phyloP scores from a whole-genome alignment of 2,329 filamentous ascomycete species.

The Diplodia intermedia region DNA sequence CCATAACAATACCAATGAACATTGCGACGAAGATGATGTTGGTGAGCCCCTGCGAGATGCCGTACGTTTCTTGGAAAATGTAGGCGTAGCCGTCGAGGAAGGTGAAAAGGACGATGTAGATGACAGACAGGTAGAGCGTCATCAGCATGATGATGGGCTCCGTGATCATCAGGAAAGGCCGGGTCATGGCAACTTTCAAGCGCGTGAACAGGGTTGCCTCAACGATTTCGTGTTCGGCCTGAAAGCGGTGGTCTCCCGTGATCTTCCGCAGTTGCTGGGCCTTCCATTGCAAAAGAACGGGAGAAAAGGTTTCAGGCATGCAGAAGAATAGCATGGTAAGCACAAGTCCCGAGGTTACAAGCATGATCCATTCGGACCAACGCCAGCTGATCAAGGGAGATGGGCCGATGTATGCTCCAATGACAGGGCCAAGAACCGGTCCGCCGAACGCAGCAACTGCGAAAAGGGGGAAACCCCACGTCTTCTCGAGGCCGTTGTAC shows the following conservation, averaged over 20 bases:
- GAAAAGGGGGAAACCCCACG: slow-evolving; percentile 59
- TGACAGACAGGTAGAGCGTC: slow-evolving; percentile 59
- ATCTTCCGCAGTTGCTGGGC: slow-evolving; percentile 41
- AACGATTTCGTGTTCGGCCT: slow-evolving; percentile 40
- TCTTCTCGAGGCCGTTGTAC: slow-evolving; percentile 57
- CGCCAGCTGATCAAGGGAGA: slow-evolving; percentile 47
- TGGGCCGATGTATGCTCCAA: slow-evolving; percentile 46
- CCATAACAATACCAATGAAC: slow-evolving; percentile 51
- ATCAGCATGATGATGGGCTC: slow-evolving; percentile 59
- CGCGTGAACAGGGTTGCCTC: slow-evolving; percentile 35
- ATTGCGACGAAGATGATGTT: slow-evolving; percentile 59
- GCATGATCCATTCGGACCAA: slow-evolving; percentile 48
- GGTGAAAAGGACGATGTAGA: slow-evolving; percentile 63
- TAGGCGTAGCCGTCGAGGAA: slow-evolving; percentile 61
- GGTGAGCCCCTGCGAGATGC: slow-evolving; percentile 53
- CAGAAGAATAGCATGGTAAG: slow-evolving; percentile 46
- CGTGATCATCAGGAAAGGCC: slow-evolving; percentile 44
- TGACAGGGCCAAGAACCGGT: slow-evolving; percentile 46
- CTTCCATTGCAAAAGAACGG: slow-evolving; percentile 45
- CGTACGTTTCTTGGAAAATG: slow-evolving; percentile 60
- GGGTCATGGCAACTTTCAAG: slow-evolving; percentile 32
- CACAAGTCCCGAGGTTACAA: slow-evolving; percentile 45
- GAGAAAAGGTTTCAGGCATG: slow-evolving; percentile 59
- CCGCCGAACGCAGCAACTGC: slow-evolving; percentile 54
- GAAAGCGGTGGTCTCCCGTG: slow-evolving; percentile 49